Evolutionary conservation across 2,329 filamentous ascomycete genomes (phyloP).

Genomic region (Calonectria hongkongensis): DNA sequence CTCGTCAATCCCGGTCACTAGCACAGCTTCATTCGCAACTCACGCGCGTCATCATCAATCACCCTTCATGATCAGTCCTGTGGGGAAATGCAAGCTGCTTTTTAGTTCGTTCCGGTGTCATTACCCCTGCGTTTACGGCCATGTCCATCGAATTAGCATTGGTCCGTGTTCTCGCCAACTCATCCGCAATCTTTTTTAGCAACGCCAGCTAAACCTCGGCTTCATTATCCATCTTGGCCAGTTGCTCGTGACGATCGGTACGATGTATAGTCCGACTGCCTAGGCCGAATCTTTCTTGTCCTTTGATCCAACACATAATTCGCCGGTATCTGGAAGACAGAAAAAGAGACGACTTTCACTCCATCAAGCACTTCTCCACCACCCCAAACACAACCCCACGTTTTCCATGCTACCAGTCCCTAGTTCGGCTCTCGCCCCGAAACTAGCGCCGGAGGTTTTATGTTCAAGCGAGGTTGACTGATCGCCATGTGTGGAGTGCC

Average conservation of each 20-base stretch:
- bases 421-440: conserved; percentile 3
- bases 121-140: not conserved
- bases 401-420: not conserved
- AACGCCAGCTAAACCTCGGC: not conserved
- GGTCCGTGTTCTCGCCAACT: conserved; percentile 8
- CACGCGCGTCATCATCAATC: conserved; percentile 1
- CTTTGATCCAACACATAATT: not conserved
- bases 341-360: not conserved
- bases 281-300: not conserved
- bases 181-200: not conserved
- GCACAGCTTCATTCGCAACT: not conserved
- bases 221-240: not conserved
- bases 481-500: not conserved
- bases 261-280: not conserved
- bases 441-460: conserved; percentile 6
- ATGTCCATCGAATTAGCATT: conserved; percentile 5
- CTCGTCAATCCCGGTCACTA: conserved; percentile 3
- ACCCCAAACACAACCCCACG: conserved; percentile 11
- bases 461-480: conserved; percentile 4
- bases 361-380: not conserved
- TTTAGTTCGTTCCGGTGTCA: not conserved
- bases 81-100: conserved; percentile 15
- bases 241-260: not conserved
- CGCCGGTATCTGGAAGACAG: too few relatives aligned
- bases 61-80: conserved; percentile 4